A percentile compares a stretch with the other conserved stretches of the same genome.
Evolutionary conservation across 345 rosid genomes (phyloP).

Genomic region (Lumnitzera littorea): DNA sequence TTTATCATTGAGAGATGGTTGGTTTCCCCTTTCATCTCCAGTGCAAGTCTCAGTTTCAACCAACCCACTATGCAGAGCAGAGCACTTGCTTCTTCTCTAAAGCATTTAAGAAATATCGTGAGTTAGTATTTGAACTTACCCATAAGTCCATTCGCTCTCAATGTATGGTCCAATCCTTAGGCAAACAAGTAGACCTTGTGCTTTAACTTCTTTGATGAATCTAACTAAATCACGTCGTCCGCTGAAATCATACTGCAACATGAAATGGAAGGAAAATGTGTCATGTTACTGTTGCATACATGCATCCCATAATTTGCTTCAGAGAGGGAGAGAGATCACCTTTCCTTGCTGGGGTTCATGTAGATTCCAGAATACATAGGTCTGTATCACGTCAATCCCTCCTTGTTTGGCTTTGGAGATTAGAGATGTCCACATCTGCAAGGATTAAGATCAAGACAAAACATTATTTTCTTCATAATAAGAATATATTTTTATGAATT

Average conservation of each 20-base stretch:
- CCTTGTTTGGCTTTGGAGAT: conserved; percentile 54
- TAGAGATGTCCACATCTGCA: conserved; percentile 62
- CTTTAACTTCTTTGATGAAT: conserved; percentile 57
- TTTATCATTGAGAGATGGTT: no score
- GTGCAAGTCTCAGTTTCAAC: no score
- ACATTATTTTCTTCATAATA: neutral
- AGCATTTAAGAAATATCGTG: neutral
- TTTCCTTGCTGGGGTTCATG: conserved; percentile 50
- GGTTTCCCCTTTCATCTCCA: no score
- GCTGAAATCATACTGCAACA: conserved; percentile 61
- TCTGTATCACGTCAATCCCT: conserved; percentile 54
- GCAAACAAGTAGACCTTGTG: conserved; percentile 59
- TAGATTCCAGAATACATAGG: conserved; percentile 57
- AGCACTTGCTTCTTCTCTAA: neutral
- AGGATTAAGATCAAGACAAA: neutral
- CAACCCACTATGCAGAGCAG: no score
- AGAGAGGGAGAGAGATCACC: conserved; percentile 16
- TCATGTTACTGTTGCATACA: no score
- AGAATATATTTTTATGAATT: neutral
- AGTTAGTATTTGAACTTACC: conserved; percentile 24
- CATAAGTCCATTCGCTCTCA: conserved; percentile 77
- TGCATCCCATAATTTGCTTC: no score
- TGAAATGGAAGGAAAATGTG: neutral
- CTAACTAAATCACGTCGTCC: conserved; percentile 59
- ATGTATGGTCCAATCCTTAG: conserved; percentile 84